Conservation (phyloP, 2,329 filamentous ascomycete species). For the Fusarium secorum region DNA sequence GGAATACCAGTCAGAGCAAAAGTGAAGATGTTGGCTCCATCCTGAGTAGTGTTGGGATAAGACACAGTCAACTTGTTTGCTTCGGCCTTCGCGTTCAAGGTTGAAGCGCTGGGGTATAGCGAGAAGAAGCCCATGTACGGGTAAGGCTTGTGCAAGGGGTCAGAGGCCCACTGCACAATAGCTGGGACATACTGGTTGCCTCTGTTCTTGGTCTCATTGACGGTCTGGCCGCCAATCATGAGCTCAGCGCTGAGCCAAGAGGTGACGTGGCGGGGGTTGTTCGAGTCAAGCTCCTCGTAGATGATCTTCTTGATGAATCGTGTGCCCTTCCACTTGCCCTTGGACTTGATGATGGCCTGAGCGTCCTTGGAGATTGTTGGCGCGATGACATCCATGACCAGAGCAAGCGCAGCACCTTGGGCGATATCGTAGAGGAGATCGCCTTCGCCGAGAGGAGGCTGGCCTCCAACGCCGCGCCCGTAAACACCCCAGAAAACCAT, state of each 20-base stretch:
- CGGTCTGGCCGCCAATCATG: conserved; percentile 52
- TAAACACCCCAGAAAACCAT: conserved; percentile 16
- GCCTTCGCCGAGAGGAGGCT: neutral
- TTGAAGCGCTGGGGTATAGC: conserved; percentile 1
- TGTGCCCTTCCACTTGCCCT: conserved; percentile 46
- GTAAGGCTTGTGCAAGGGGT: conserved; percentile 1
- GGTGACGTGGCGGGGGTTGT: conserved; percentile 45
- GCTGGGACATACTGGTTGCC: conserved; percentile 47
- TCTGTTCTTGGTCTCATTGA: conserved; percentile 49
- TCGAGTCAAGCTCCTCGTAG: conserved; percentile 45
- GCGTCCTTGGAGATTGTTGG: conserved; percentile 47
- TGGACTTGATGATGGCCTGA: conserved; percentile 42
- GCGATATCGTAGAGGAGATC: conserved; percentile 10
- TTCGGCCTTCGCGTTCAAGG: neutral
- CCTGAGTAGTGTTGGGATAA: conserved; percentile 9
- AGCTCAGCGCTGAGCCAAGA: conserved; percentile 53
- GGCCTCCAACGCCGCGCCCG: neutral
- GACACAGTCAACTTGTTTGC: conserved; percentile 8
- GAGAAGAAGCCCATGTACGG: conserved; percentile 13
- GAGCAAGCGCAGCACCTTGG: neutral
- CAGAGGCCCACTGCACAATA: conserved; percentile 4
- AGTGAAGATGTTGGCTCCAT: conserved; percentile 3
- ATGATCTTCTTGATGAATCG: conserved; percentile 49
- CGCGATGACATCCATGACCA: conserved; percentile 47
- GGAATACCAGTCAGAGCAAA: conserved; percentile 14